Conservation (phyloP, 768 basidiomycete genomes). For the Gautieria morchelliformis region DNA sequence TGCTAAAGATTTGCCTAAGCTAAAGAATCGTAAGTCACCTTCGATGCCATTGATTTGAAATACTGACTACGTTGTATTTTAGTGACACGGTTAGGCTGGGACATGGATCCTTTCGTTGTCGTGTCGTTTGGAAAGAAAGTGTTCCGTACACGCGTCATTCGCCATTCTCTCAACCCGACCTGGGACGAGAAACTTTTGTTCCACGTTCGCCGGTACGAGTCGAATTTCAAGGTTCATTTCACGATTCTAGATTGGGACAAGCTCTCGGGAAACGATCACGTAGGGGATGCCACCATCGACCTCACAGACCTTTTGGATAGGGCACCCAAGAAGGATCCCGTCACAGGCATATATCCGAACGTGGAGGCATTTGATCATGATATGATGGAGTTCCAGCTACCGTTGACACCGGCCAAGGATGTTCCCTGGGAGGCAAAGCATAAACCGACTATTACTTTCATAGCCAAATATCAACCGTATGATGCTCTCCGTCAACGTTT, state of each 20-base stretch:
- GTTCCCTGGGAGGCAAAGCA: slow-evolving; percentile 65
- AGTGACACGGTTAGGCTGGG: slow-evolving; percentile 85
- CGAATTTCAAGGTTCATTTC: slow-evolving; percentile 66
- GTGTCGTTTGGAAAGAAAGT: slow-evolving; percentile 96
- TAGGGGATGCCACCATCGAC: slow-evolving; percentile 70
- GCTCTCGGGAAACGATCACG: slow-evolving; percentile 75
- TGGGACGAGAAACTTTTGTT: slow-evolving; percentile 97
- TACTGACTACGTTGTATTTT: slow-evolving; percentile 1
- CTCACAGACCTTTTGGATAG: slow-evolving; percentile 59
- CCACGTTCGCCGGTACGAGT: slow-evolving; percentile 86
- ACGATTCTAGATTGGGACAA: slow-evolving; percentile 97
- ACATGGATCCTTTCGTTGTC: slow-evolving; percentile 97
- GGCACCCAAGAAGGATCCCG: slow-evolving; percentile 50
- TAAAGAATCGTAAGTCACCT: slow-evolving; percentile 69
- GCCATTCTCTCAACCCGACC: slow-evolving; percentile 74
- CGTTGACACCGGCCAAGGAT: slow-evolving; percentile 51
- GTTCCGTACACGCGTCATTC: slow-evolving; percentile 83
- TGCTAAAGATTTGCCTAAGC: slow-evolving; percentile 74
- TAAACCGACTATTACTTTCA: slow-evolving; percentile 60
- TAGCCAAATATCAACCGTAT: slow-evolving; percentile 94
- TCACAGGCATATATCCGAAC: slow-evolving; percentile 45
- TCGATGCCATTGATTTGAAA: not conserved
- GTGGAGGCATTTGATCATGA: slow-evolving; percentile 44
- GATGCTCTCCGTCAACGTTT: slow-evolving; percentile 82
- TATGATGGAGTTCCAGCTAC: slow-evolving; percentile 68